Conservation (phyloP, 129 eudicot species). For the Pittosporum tobira region DNA sequence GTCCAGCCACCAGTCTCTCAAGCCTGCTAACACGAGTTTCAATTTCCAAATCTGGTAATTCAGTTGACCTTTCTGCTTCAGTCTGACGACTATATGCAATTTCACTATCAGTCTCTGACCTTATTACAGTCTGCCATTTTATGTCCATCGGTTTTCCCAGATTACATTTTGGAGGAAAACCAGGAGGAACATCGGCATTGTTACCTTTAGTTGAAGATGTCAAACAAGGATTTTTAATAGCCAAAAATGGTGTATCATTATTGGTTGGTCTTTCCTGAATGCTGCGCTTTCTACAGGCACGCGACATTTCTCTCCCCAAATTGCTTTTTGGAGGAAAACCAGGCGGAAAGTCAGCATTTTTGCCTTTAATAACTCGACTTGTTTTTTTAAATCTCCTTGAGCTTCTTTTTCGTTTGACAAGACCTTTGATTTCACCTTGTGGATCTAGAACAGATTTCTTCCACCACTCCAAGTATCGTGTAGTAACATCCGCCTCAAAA, state of each 20-base stretch:
- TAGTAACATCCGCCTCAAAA: conserved; percentile 29
- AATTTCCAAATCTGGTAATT: not conserved
- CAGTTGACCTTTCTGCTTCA: not conserved
- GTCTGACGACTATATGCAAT: not conserved
- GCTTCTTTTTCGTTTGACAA: conserved; percentile 1
- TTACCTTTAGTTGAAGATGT: not conserved
- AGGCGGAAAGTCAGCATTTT: not conserved
- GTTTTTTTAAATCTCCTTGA: too few species aligned
- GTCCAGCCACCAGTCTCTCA: not conserved
- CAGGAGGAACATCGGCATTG: conserved; percentile 1
- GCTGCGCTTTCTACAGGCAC: not conserved
- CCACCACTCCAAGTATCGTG: conserved; percentile 40
- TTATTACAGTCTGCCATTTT: not conserved
- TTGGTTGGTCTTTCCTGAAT: not conserved
- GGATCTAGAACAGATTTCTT: not conserved
- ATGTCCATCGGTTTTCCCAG: not conserved
- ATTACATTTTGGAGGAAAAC: not conserved
- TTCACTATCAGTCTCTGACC: not conserved
- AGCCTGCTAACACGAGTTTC: not conserved
- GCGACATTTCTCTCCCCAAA: not conserved
- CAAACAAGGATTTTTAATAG: not conserved
- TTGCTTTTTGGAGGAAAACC: not conserved
- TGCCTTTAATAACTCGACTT: too few species aligned
- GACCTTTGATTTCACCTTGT: not conserved
- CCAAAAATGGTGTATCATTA: not conserved